Conservation (phyloP, 495 filamentous ascomycete species). For the Podospora didyma region DNA sequence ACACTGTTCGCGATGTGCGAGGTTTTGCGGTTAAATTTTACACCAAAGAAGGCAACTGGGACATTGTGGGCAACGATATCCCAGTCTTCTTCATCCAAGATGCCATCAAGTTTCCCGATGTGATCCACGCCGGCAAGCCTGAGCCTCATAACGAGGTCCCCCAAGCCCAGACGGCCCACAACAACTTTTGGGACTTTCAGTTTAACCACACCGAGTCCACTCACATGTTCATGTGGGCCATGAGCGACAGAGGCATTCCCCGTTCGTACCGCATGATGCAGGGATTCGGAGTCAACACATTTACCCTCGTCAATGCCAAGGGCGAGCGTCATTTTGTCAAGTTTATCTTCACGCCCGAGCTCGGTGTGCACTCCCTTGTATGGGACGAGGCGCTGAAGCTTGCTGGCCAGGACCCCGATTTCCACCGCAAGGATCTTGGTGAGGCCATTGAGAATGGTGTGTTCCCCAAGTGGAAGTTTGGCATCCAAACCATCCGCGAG, state of each 20-base stretch:
- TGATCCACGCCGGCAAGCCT: constrained; percentile 76
- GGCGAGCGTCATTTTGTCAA: constrained; percentile 77
- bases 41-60: constrained; percentile 57
- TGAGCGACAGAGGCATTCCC: constrained; percentile 77
- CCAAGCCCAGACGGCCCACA: constrained; percentile 62
- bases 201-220: constrained; percentile 69
- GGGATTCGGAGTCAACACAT: constrained; percentile 88
- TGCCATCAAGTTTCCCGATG: constrained; percentile 69
- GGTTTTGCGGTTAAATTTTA: constrained; percentile 81
- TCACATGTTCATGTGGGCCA: constrained; percentile 82
- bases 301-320: constrained; percentile 64
- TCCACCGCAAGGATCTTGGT: constrained; percentile 78
- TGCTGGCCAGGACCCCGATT: constrained; percentile 78
- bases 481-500: constrained; percentile 72
- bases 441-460: constrained; percentile 73
- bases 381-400: constrained; percentile 89
- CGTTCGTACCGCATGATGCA: constrained; percentile 87
- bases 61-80: constrained; percentile 63
- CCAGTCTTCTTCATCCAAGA: constrained; percentile 72
- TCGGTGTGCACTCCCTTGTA: constrained; percentile 79
- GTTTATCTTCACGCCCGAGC: constrained; percentile 71
- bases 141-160: constrained; percentile 70
- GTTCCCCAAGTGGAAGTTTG: constrained; percentile 81
- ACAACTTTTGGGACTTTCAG: constrained; percentile 60
- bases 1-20: constrained; percentile 77